Evolutionary conservation across 495 filamentous ascomycete genomes (phyloP).

Genomic region (Aspergillus nidulans): DNA sequence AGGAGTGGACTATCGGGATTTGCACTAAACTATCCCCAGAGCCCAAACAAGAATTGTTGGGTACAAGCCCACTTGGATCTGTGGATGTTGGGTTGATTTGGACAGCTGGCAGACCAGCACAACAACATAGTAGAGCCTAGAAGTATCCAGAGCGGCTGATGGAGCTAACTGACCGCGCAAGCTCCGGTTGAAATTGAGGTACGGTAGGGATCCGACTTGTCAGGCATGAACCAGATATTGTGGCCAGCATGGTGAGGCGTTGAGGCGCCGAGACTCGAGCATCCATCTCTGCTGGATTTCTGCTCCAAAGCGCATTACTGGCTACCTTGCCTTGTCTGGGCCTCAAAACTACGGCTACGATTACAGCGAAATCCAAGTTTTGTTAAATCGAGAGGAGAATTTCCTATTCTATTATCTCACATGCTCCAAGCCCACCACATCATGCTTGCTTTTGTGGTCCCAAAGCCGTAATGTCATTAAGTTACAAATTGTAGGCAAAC

Average conservation of each 20-base stretch:
- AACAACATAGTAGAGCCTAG: background rate
- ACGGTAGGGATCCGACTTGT: background rate
- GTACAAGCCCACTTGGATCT: background rate
- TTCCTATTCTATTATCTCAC: constrained; percentile 44
- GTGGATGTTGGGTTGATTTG: background rate
- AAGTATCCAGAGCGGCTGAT: background rate
- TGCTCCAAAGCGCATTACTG: background rate
- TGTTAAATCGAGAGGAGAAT: constrained; percentile 44
- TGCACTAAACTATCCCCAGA: constrained; percentile 2
- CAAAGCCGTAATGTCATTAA: constrained; percentile 46
- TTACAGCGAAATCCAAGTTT: background rate
- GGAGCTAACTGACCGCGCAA: background rate
- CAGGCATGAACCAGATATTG: background rate
- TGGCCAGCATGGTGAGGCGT: background rate
- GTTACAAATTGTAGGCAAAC: constrained; percentile 41
- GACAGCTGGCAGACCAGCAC: constrained; percentile 1
- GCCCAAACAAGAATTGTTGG: background rate
- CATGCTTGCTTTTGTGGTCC: constrained; percentile 36
- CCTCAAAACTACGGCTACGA: background rate
- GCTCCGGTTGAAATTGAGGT: background rate
- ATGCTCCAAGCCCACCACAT: constrained; percentile 39
- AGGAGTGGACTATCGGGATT: background rate
- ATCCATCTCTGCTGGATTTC: background rate
- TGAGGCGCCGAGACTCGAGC: constrained; percentile 2
- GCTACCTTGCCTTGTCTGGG: background rate